Evolutionary conservation across 768 basidiomycete genomes (phyloP), one percentile per base, ranked within the genome.

Genomic region (Trametes coccinea): DNA sequence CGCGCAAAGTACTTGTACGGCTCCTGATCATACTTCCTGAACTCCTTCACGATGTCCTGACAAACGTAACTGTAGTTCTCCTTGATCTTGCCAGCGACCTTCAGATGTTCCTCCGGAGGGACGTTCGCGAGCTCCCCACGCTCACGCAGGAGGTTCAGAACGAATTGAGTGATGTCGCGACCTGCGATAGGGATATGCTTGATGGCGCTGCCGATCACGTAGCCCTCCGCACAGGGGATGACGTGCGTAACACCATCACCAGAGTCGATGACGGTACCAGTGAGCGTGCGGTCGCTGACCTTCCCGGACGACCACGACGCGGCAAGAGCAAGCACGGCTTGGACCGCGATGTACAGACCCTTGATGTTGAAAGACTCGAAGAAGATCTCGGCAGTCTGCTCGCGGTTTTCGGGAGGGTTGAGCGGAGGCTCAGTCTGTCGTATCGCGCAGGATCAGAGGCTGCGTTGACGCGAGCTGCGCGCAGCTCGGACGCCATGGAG

Each of bases 361-460:
- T 95, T 92, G 79, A 98, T 95, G 77, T 98, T 98, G 87, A 99
- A 99, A 0, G 94, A 96, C 77, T 99, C 97, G 75, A 98, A 99
- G 84, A 99, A 98, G 78, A 98, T 98, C 73, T 98, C 96, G 17
- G 97, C 97, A 0, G 96, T 98, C 75, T 96, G 96, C 76, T 99
- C 97, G 69, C 97, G 84, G 79, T 98, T 99, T 79, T 99, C 97
- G 1, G 97, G 97, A 0, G 96, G 86, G 73, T 99, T 98, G 59
- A 99, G 86, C 27, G 97, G 96, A 4, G 97, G 97, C 72, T 99
- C 97, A n/a, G 97, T 99, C 96, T 98, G 64, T 49, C 63, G 53
- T 22, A 55, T 56, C 50, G 43, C 8, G 39, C 39, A 33, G 5
- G 37, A 53, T 62, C 48, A 56, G 61, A 62, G 39, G 16, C 9